These are phyloP conservation scores for Pseudisothecium myosuroides DNA, from an alignment of 225 moss, liverwort and hornwort genomes.

Conservation along the genomic window DNA sequence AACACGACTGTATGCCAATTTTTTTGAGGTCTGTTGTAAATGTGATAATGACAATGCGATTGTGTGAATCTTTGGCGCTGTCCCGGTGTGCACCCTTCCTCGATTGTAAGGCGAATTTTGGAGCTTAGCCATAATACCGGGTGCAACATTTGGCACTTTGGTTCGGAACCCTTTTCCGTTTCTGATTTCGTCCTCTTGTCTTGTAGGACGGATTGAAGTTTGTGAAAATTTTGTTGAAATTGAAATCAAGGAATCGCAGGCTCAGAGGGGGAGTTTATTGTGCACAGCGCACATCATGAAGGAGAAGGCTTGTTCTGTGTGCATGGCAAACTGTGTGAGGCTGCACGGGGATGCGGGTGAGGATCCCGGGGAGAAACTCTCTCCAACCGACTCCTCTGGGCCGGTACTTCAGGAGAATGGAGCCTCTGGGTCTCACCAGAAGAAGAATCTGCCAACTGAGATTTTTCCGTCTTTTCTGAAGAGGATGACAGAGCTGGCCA, in stretches of 20 bases:
- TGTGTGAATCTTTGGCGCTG: not conserved
- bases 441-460: not conserved
- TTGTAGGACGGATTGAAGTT: not conserved
- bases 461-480: slow-evolving; percentile 20
- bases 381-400: not conserved
- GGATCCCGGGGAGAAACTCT: not conserved
- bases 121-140: not conserved
- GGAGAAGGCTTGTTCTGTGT: slow-evolving; percentile 21
- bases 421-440: not conserved
- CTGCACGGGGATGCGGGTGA: slow-evolving; percentile 22
- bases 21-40: not conserved
- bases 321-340: slow-evolving; percentile 19
- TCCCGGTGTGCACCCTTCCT: not conserved
- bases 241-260: not conserved
- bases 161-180: not conserved
- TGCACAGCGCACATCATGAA: slow-evolving; percentile 7
- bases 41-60: not conserved
- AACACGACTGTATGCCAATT: not conserved
- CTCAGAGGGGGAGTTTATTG: not conserved
- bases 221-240: not conserved
- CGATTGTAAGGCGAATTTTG: not conserved
- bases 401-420: not conserved
- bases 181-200: not conserved
- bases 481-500: slow-evolving; percentile 21
- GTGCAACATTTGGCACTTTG: not conserved